Evolutionary conservation across 805 yeast genomes (phyloP), one percentile per base, ranked within the genome.

Genomic region (Sugiyamaella valdiviana): DNA sequence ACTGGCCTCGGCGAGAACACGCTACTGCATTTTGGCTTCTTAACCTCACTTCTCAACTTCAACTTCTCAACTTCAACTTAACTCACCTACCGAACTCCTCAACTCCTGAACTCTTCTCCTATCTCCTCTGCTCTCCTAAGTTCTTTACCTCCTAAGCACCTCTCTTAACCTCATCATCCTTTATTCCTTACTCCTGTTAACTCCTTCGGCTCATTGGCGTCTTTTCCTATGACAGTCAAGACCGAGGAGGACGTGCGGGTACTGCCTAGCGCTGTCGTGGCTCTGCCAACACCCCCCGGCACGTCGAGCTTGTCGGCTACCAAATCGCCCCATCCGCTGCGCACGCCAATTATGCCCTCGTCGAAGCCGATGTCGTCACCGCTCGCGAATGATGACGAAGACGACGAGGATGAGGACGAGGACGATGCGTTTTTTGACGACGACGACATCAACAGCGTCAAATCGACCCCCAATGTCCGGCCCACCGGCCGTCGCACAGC

Each of bases 231-330:
- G 32, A 26, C 32, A 5, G 14, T 26, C 32, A 26, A 26, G 14
- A 26, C 9, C 32, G 32, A 26, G 14, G 32, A 26, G 14, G 32
- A 12, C n/a, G n/a, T n/a, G n/a, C n/a, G n/a, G n/a, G n/a, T n/a
- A n/a, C n/a, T n/a, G n/a, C n/a, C n/a, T n/a, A n/a, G n/a, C 32
- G 36, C 48, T 6, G 44, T 44, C n/a, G 40, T 39, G 21, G 44
- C 48, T 6, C 20, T 45, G 20, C 48, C 48, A 10, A 45, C 48
- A 6, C 48, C 48, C 6, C 48, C 48, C 12, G 39, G 46, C 5
- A 43, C 46, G 1, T 26, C 14, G 22, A 32, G n/a, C 15, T 20
- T 14, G 32, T 3, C 5, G 32, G 26, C 26, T n/a, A n/a, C n/a
- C 42, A 23, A 26, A 26, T 26, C 32, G 32, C 32, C 32, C 3